Evolutionary conservation across 2,329 filamentous ascomycete species (phyloP), one percentile per base, ranked within the genome.

Genomic region (Ilyonectria mors-panacis): DNA sequence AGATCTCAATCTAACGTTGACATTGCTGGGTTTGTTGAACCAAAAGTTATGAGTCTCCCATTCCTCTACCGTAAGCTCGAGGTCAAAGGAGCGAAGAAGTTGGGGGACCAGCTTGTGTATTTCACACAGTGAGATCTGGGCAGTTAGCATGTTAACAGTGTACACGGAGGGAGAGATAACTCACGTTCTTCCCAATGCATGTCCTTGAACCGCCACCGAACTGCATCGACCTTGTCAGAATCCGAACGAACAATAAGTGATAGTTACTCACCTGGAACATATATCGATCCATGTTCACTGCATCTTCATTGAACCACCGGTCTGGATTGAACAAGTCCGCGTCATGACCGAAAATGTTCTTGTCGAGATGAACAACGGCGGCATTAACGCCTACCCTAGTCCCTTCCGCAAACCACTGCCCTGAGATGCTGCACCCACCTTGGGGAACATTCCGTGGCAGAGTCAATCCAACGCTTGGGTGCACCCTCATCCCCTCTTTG

Each of bases 201-300:
- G 63, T 66, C 28, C 63, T 37, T 28, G 63, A 53, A 3, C 63
- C 58, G 28, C 51, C 57, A 19, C 63, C 63, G 56, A 66, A 66
- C 44, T 51, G 28, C 28, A 48, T 54, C 5, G 9, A 33, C 23
- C 28, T 7, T 23, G 9, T 59, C 4, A 48, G 56, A 15, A 12
- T 21, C 9, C 42, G 37, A 9, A 12, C 17, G 17, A 13, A 23
- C 3, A 26, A 26, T 42, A 12, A n/a, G 17, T 26, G 17, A 26
- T 15, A 7, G 23, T 5, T 33, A 42, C 48, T 37, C 13, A 30
- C 33, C 28, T 35, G 28, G n/a, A 55, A 37, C 60, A 63, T 63
- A 35, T 44, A 58, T 21, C 55, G 45, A 17, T 63, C 60, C 60
- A 63, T 63, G 17, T 54, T 60, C 10, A 37, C 63, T 21, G 47